phyloP scores from a whole-genome alignment of 2,329 filamentous ascomycete genomes.

The Emmonsia crescens region DNA sequence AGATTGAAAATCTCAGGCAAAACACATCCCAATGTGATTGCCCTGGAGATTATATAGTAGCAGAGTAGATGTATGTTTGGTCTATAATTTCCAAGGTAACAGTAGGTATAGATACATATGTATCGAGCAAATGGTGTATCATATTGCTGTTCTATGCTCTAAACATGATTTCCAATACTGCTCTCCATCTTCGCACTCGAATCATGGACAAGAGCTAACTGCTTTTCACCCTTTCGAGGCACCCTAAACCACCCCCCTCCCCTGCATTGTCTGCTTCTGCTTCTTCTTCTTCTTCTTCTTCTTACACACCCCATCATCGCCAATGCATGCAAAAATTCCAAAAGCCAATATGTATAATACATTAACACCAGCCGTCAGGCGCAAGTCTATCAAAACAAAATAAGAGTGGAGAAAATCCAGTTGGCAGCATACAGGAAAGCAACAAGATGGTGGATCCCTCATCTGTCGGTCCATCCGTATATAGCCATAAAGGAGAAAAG shows the following conservation, averaged over 20 bases:
- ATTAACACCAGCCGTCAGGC: not conserved
- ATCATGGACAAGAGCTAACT: not conserved
- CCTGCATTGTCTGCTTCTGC: not conserved
- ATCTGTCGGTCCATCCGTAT: not conserved
- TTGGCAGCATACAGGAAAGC: not conserved
- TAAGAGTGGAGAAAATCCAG: slow-evolving; percentile 5
- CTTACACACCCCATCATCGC: not conserved
- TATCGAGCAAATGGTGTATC: not conserved
- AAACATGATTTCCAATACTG: not conserved
- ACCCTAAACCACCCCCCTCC: not conserved
- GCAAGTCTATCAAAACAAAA: slow-evolving; percentile 2
- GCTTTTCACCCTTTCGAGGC: not conserved
- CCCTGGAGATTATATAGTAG: no score
- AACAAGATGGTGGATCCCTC: not conserved
- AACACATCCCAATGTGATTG: no score
- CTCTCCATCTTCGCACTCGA: not conserved
- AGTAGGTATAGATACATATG: no score
- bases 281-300: not conserved
- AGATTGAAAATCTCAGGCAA: no score
- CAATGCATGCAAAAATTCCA: not conserved
- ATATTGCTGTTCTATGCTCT: not conserved
- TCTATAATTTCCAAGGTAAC: no score
- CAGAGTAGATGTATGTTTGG: no score
- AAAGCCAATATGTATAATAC: slow-evolving; percentile 1
- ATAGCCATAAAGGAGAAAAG: not conserved